phyloP scores from a whole-genome alignment of 75 land plant genomes.

The Chamaecyparis obtusa region DNA sequence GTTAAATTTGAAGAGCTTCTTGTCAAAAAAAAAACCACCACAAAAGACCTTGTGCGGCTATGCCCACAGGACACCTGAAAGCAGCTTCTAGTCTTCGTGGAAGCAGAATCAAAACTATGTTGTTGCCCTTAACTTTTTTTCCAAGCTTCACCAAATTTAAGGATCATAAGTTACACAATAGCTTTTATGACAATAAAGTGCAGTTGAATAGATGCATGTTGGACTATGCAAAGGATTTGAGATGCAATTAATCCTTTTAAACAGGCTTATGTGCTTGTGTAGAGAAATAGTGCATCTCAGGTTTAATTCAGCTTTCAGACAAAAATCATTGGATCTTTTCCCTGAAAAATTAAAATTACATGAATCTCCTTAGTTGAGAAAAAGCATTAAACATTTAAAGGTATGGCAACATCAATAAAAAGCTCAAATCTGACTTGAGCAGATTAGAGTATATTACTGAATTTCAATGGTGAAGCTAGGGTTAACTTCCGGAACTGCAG shows the following conservation, averaged over 20 bases:
- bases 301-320: neutral
- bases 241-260: neutral
- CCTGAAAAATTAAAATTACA: neutral
- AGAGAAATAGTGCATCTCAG: neutral
- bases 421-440: neutral
- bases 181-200: neutral
- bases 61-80: neutral
- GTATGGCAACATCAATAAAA: neutral
- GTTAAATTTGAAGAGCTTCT: neutral
- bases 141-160: neutral
- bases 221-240: neutral
- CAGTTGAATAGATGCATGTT: neutral
- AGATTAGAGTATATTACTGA: neutral
- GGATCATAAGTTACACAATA: neutral
- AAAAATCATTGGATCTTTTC: neutral
- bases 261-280: neutral
- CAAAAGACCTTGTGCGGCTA: neutral
- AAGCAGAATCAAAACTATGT: neutral
- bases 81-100: neutral
- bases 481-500: neutral
- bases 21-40: neutral
- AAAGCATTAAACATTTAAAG: neutral
- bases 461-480: neutral
- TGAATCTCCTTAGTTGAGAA: neutral
- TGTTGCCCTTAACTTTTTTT: neutral